These are phyloP conservation scores for Acmispon strigosus DNA, from an alignment of 306 rosid genomes.

Conservation along the genomic window DNA sequence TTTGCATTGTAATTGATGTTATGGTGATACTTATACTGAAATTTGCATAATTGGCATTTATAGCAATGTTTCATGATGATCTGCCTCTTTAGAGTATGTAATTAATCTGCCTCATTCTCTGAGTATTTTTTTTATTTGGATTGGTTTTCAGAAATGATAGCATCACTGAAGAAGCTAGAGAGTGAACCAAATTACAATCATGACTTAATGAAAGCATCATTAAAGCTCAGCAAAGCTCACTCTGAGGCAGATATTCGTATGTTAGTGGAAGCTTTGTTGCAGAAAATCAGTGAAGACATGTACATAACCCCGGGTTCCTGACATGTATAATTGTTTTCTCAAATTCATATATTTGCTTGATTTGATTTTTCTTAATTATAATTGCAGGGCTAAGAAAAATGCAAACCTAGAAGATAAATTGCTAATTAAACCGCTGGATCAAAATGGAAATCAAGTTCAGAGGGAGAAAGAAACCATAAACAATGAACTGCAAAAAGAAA, in stretches of 20 bases:
- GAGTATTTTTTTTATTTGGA: background rate
- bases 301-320: conserved; percentile 22
- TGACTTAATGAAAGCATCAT: conserved; percentile 47
- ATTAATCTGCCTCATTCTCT: background rate
- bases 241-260: conserved; percentile 55
- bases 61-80: background rate
- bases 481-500: conserved; percentile 45
- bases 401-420: conserved; percentile 61
- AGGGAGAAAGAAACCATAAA: conserved; percentile 53
- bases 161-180: conserved; percentile 42
- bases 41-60: background rate
- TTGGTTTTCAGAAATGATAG: conserved; percentile 49
- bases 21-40: background rate
- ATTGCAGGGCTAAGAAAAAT: conserved; percentile 62
- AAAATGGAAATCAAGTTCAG: conserved; percentile 55
- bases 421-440: conserved; percentile 62
- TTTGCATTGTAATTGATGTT: background rate
- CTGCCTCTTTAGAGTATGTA: background rate
- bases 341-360: background rate
- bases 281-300: conserved; percentile 61
- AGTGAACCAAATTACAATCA: conserved; percentile 35
- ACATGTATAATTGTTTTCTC: conserved; percentile 11
- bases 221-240: conserved; percentile 50
- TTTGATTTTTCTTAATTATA: conserved; percentile 5
- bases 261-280: conserved; percentile 42